These are phyloP conservation scores for Telopea speciosissima DNA, from an alignment of 177 flowering plant genomes.

Conservation along the genomic window DNA sequence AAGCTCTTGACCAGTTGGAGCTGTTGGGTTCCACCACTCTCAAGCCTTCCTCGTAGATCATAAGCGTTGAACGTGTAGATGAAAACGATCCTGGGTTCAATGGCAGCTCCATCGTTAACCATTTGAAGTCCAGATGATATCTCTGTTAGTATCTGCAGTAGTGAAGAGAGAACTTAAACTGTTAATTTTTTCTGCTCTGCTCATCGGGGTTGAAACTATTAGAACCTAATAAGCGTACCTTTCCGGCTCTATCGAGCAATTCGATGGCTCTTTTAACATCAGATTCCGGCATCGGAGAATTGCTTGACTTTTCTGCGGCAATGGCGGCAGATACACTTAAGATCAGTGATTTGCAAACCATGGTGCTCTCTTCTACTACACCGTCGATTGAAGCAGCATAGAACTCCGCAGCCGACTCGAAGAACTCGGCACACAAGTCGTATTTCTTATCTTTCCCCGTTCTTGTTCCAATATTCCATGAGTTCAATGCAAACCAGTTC, in stretches of 20 bases:
- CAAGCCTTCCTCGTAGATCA: conserved; percentile 55
- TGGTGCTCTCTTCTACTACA: conserved; percentile 36
- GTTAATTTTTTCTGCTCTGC: too few relatives aligned
- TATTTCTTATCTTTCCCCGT: conserved; percentile 54
- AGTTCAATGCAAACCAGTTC: conserved; percentile 73
- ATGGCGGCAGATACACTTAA: conserved; percentile 58
- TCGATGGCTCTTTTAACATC: conserved; percentile 59
- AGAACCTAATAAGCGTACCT: conserved; percentile 37
- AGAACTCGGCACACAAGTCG: conserved; percentile 54
- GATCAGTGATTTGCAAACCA: conserved; percentile 67
- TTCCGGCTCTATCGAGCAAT: conserved; percentile 67
- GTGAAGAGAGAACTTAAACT: too few relatives aligned
- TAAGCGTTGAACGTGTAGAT: conserved; percentile 57
- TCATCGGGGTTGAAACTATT: too few relatives aligned
- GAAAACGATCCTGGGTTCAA: conserved; percentile 49
- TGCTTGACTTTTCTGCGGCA: conserved; percentile 53
- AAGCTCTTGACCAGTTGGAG: conserved; percentile 49
- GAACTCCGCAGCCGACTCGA: conserved; percentile 67
- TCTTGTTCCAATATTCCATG: conserved; percentile 76
- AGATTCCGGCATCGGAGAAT: conserved; percentile 34
- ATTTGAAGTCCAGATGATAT: conserved; percentile 24
- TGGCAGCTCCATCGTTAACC: conserved; percentile 21
- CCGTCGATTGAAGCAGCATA: conserved; percentile 34
- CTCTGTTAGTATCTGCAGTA: conserved; percentile 50
- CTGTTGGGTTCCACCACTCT: conserved; percentile 41